Base-by-base conservation (phyloP, 352 stramenopile genomes). In the Peronospora destructor region DNA sequence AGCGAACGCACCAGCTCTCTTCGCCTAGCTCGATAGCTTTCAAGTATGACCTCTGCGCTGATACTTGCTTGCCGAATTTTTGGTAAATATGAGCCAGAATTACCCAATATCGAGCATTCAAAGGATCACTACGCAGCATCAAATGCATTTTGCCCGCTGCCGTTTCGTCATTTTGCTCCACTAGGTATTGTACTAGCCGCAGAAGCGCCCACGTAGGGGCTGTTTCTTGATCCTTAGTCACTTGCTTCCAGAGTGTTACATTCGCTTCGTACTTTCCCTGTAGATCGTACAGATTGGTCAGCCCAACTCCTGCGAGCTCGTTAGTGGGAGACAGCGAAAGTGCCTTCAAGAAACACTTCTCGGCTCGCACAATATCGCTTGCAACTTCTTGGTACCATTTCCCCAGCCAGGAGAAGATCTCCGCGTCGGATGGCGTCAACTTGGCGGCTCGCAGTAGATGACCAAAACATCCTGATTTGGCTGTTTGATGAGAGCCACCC, bases 281-380 rank as follows among this genome's bases (percentile, higher is more conserved):
- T 17, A 68, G 17, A 11, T 71, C 65, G 35, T 94, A 94, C 16
- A 91, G 43, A 23, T 67, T 59, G n/a, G 74, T 91, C n/a, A 94
- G 53, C 13, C 71, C 53, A 7, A 75, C 49, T 2, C 80, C 84
- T 7, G 81, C 81, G 16, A 84, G 45, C 29, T 85, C 70, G 23
- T 86, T 68, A 1, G 53, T 53, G 3, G 64, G 54, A 23, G 72
- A 69, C 8, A 94, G 42, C 16, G 77, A 73, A 14, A 94, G 64
- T 14, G 84, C 79, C 45, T 92, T 91, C 29, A 94, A 49, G 35
- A 87, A 92, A 39, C 84, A 94, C 45, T 94, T 94, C 40, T 92
- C 81, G 0, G 81, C 84, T 14, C 81, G 79, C 19, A 88, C 11
- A 12, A 77, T 47, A 58, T 94, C 84, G 0, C 54, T 61, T 3